Conservation (phyloP, 2,329 filamentous ascomycete species). For the Cucurbitaria berberidis region DNA sequence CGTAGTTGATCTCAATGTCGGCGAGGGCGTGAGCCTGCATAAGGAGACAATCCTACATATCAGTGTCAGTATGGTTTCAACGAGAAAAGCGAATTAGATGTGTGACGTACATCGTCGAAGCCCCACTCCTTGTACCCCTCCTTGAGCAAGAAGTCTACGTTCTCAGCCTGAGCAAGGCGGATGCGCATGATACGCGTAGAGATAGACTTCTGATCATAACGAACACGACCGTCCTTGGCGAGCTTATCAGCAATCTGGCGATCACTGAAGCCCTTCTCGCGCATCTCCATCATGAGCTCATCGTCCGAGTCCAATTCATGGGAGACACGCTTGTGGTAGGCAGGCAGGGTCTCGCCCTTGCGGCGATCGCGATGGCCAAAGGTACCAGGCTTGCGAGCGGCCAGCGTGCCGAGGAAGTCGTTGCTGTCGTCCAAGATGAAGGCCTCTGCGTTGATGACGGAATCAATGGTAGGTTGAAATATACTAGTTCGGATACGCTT, state of each 20-base stretch:
- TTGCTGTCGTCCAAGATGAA: constrained; percentile 33
- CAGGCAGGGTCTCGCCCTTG: constrained; percentile 47
- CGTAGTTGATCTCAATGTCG: constrained; percentile 51
- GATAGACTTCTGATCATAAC: constrained; percentile 56
- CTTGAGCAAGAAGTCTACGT: constrained; percentile 54
- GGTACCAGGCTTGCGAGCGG: constrained; percentile 26
- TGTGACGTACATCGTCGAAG: constrained; percentile 52
- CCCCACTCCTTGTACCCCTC: constrained; percentile 59
- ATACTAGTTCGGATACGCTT: constrained; percentile 21
- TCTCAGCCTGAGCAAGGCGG: constrained; percentile 50
- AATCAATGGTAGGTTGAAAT: constrained; percentile 2
- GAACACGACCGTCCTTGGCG: constrained; percentile 49
- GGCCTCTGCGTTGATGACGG: constrained; percentile 17
- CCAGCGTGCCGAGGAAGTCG: constrained; percentile 3
- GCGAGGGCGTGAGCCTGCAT: constrained; percentile 49
- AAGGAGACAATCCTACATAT: constrained; percentile 54
- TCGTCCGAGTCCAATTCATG: constrained; percentile 56
- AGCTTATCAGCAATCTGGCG: constrained; percentile 53
- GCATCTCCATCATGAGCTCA: constrained; percentile 53
- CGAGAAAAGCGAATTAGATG: neutral
- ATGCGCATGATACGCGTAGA: constrained; percentile 56
- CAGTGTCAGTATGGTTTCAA: constrained; percentile 2
- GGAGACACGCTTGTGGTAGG: constrained; percentile 51
- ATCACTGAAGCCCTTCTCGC: constrained; percentile 52
- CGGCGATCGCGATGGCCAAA: constrained; percentile 29